A percentile compares a stretch with the other conserved stretches of the same genome.
phyloP scores from a whole-genome alignment of 371 early-diverging fungal genomes.

The Neoconidiobolus thromboides region DNA sequence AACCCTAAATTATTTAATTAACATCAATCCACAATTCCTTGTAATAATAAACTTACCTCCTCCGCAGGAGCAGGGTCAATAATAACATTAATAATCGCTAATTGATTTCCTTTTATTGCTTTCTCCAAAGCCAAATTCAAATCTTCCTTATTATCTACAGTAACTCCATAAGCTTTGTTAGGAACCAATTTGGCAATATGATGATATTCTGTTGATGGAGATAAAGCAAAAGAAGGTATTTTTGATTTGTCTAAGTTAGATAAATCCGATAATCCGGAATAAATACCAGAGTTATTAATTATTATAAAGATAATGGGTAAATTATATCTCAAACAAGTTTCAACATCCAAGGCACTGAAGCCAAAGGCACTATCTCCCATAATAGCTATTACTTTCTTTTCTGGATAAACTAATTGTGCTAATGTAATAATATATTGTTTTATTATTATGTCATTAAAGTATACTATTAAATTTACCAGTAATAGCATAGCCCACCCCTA shows the following conservation, averaged over 20 bases:
- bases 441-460: neutral
- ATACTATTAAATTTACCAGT: slow-evolving; percentile 19
- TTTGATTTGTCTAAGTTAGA: neutral
- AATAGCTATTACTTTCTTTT: slow-evolving; percentile 36
- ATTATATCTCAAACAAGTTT: slow-evolving; percentile 46
- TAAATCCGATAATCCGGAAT: slow-evolving; percentile 34
- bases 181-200: neutral
- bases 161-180: neutral
- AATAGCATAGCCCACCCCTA: slow-evolving; percentile 63
- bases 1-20: no score
- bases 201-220: slow-evolving; percentile 1
- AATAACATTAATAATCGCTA: slow-evolving; percentile 1
- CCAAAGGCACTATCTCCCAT: slow-evolving; percentile 73
- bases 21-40: no score
- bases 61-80: slow-evolving; percentile 3
- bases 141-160: neutral
- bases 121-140: neutral
- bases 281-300: slow-evolving; percentile 67
- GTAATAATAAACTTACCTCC: neutral
- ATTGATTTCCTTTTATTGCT: neutral
- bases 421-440: neutral
- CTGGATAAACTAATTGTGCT: slow-evolving; percentile 35
- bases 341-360: slow-evolving; percentile 62
- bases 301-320: slow-evolving; percentile 47
- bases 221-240: slow-evolving; percentile 4